A percentile compares a stretch with the other conserved stretches of the same genome.
Evolutionary conservation across 768 basidiomycete species (phyloP).

Genomic region (Psilocybe tampanensis): DNA sequence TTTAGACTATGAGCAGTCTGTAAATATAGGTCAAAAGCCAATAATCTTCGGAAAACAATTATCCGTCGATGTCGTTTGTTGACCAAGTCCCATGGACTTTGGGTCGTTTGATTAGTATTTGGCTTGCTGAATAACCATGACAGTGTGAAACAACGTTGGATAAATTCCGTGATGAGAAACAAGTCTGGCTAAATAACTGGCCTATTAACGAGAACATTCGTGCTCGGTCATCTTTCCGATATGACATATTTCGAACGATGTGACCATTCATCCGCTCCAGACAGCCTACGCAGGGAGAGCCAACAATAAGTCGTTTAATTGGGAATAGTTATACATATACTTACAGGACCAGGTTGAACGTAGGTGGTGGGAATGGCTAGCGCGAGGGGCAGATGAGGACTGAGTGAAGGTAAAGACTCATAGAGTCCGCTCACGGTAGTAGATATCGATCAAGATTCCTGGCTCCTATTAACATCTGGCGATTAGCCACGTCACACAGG

Average conservation of each 20-base stretch:
- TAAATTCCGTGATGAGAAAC: no score
- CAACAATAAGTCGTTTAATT: background rate
- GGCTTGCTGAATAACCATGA: background rate
- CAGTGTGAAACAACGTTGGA: no score
- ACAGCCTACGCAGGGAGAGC: conserved; percentile 16
- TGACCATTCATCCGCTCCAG: conserved; percentile 19
- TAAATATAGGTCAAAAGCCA: background rate
- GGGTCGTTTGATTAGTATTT: background rate
- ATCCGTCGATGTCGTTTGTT: background rate
- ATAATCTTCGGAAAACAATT: background rate
- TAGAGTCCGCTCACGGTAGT: conserved; percentile 19
- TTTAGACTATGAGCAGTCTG: background rate
- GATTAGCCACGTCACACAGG: background rate
- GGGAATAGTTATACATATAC: background rate
- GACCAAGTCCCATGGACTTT: background rate
- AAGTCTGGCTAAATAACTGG: no score
- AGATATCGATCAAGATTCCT: conserved; percentile 26
- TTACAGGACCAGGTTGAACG: conserved; percentile 26
- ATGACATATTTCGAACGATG: background rate
- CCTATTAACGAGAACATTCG: background rate
- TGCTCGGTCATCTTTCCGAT: background rate
- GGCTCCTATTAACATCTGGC: conserved; percentile 15
- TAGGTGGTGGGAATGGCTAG: conserved; percentile 23
- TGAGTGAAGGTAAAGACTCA: background rate
- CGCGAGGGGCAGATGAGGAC: background rate